Evolutionary conservation across 2,329 filamentous ascomycete genomes (phyloP), one percentile per base, ranked within the genome.

Genomic region (Akanthomyces lecanii): DNA sequence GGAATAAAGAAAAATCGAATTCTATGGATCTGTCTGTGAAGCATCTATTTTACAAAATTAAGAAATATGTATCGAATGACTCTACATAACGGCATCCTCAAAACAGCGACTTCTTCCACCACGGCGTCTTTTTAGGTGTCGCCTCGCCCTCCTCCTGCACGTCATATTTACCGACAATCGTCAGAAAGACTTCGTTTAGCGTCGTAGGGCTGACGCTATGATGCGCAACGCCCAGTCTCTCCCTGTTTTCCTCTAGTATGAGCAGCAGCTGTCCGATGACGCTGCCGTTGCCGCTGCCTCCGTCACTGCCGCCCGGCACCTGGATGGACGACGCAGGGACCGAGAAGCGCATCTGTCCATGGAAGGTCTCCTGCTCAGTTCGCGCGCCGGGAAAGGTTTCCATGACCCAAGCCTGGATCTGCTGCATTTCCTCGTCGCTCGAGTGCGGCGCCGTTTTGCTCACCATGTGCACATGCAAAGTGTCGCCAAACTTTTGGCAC

Each of bases 141-240:
- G 72, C 73, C 63, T 82, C 82, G 14, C 81, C 80, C 75, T 92
- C 91, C 73, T 93, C 90, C 67, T 86, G 79, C 2, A 92, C 83
- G 73, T 91, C 85, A 72, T 94, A 87, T 72, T 85, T 84, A 4
- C 86, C 86, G 0, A 96, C 91, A 72, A 96, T 92, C 30, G 82
- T 83, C 73, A 96, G 75, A 74, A 96, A 96, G 0, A 96, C 91
- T 74, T 96, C 89, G 72, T 96, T 92, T 50, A 96, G 77, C n/a
- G 90, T 94, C 28, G 91, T 93, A 44, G 90, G 89, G 61, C 85
- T 89, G 66, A 95, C 90, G 52, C 87, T 90, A 73, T 92, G 95
- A 72, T 94, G 90, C 74, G 91, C 89, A 61, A 96, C 82, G 0
- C 89, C 89, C 45, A 95, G 71, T 5, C 76, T 75, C 33, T 85